Evolutionary conservation across 2,329 filamentous ascomycete species (phyloP).

Genomic region (Dryadomyces quercus-mongolicae): DNA sequence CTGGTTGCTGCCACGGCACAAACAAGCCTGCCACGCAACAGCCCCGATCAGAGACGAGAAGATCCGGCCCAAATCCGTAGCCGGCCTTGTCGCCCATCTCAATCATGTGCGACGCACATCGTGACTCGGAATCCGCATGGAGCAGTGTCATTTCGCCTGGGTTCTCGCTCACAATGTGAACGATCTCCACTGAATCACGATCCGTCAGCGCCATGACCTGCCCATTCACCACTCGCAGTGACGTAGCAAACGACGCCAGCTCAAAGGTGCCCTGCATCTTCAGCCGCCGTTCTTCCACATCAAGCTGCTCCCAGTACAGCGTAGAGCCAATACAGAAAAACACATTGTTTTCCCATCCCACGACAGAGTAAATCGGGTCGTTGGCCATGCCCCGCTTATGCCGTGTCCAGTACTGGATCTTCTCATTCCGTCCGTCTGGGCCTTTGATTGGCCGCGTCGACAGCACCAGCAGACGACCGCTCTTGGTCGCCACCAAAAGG

Average conservation of each 20-base stretch:
- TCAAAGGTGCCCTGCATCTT: conserved; percentile 31
- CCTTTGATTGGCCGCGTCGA: conserved; percentile 26
- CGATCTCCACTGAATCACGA: conserved; percentile 42
- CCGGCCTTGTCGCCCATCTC: conserved; percentile 22
- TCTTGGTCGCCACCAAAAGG: conserved; percentile 46
- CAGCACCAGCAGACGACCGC: conserved; percentile 43
- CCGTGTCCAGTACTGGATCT: conserved; percentile 41
- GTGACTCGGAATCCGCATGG: conserved; percentile 33
- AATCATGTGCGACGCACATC: conserved; percentile 33
- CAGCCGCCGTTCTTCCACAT: conserved; percentile 37
- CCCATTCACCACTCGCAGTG: conserved; percentile 32
- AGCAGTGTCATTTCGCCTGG: conserved; percentile 26
- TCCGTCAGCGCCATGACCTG: conserved; percentile 39
- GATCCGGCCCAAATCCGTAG: conserved; percentile 21
- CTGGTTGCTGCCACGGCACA: conserved; percentile 30
- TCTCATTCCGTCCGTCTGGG: conserved; percentile 15
- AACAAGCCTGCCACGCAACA: conserved; percentile 37
- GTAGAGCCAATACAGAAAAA: conserved; percentile 41
- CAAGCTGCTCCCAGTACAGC: conserved; percentile 45
- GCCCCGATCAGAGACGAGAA: conserved; percentile 35
- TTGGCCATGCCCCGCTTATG: conserved; percentile 29
- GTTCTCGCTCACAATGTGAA: conserved; percentile 29
- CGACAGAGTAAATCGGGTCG: conserved; percentile 42
- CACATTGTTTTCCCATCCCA: conserved; percentile 41
- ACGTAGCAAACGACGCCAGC: conserved; percentile 40